Conservation (phyloP, 1,284 basidiomycete species). For the Sporisorium scitamineum region DNA sequence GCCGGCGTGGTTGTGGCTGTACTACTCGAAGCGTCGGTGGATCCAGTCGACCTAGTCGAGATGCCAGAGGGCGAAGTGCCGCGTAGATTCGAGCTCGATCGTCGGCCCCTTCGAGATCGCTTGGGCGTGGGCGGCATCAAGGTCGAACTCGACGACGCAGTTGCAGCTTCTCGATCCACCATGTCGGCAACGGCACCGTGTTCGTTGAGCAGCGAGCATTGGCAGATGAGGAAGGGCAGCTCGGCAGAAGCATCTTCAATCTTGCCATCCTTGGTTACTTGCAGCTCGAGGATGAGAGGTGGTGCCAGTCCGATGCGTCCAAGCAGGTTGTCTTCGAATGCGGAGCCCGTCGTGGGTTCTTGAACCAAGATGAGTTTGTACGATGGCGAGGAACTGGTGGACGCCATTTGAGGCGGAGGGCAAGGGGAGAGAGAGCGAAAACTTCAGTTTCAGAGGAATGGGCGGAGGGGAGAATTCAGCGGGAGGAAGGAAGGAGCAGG, state of each 20-base stretch:
- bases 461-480: background rate
- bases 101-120: slow-evolving; percentile 18
- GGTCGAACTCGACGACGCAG: background rate
- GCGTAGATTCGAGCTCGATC: slow-evolving; percentile 17
- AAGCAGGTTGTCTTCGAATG: slow-evolving; percentile 54
- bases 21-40: slow-evolving; percentile 5
- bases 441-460: background rate
- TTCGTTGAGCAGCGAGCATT: slow-evolving; percentile 49
- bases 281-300: slow-evolving; percentile 51
- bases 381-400: slow-evolving; percentile 11
- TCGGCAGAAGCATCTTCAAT: slow-evolving; percentile 25
- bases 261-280: slow-evolving; percentile 29
- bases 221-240: slow-evolving; percentile 52
- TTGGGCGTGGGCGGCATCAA: slow-evolving; percentile 14
- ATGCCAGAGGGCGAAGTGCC: slow-evolving; percentile 11
- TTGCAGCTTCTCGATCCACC: slow-evolving; percentile 10
- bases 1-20: slow-evolving; percentile 1
- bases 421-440: background rate
- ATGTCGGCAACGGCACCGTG: slow-evolving; percentile 38
- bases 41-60: background rate
- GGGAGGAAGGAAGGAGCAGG: background rate
- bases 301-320: slow-evolving; percentile 53
- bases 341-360: slow-evolving; percentile 48
- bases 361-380: slow-evolving; percentile 47
- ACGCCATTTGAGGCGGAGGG: slow-evolving; percentile 8